Evolutionary conservation across 805 yeast genomes (phyloP).

Genomic region (Pichia scutulata): DNA sequence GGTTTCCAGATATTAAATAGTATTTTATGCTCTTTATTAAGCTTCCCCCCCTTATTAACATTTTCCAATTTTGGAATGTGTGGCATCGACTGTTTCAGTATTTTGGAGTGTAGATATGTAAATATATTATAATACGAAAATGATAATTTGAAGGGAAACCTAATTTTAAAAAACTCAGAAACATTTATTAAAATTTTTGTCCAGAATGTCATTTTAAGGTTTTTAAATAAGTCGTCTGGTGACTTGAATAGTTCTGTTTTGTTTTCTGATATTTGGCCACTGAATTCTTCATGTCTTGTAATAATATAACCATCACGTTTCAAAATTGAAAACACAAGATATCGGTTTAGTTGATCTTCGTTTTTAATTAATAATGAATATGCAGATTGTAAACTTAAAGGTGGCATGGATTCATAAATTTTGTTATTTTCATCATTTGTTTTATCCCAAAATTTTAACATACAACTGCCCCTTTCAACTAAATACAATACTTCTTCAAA

Average conservation of each 20-base stretch:
- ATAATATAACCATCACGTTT: slow-evolving; percentile 76
- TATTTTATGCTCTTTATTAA: slow-evolving; percentile 26
- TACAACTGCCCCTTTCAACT: slow-evolving; percentile 66
- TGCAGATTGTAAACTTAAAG: slow-evolving; percentile 55
- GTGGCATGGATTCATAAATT: slow-evolving; percentile 24
- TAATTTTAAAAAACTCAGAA: slow-evolving; percentile 3
- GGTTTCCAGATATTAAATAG: slow-evolving; percentile 84
- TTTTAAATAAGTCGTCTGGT: neutral
- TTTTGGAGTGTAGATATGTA: slow-evolving; percentile 12
- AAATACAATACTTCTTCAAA: slow-evolving; percentile 70
- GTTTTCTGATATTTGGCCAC: neutral
- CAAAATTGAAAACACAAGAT: slow-evolving; percentile 63
- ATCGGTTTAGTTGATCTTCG: slow-evolving; percentile 38
- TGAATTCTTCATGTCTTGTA: slow-evolving; percentile 20
- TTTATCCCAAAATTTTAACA: slow-evolving; percentile 19
- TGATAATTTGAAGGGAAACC: slow-evolving; percentile 10
- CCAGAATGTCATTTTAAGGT: slow-evolving; percentile 9
- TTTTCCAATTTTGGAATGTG: neutral
- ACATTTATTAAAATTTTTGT: slow-evolving; percentile 2
- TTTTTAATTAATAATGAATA: slow-evolving; percentile 43
- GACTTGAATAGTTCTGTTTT: slow-evolving; percentile 1
- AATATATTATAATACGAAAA: slow-evolving; percentile 15
- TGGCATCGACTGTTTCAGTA: slow-evolving; percentile 8
- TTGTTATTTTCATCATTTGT: slow-evolving; percentile 19
- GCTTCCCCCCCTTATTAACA: slow-evolving; percentile 7